phyloP scores from a whole-genome alignment of 306 rosid species.

The Datisca glomerata region DNA sequence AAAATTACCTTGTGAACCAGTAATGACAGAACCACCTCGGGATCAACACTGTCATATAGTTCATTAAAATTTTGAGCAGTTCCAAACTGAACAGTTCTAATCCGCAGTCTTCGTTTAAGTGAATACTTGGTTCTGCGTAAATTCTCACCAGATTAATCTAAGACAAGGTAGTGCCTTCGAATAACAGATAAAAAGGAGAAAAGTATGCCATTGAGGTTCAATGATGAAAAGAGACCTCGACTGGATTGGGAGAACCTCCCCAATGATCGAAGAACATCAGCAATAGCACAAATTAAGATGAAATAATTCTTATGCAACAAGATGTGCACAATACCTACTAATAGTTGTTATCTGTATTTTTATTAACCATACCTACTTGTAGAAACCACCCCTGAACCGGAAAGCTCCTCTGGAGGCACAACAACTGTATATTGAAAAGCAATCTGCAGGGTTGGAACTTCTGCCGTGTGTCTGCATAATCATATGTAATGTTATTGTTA shows the following conservation, averaged over 20 bases:
- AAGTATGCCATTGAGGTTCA: background rate
- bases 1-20: constrained; percentile 79
- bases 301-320: too few relatives aligned
- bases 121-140: constrained; percentile 55
- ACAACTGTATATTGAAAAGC: constrained; percentile 91
- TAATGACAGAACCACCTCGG: constrained; percentile 74
- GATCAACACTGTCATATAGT: constrained; percentile 82
- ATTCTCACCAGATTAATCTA: constrained; percentile 15
- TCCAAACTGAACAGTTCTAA: constrained; percentile 72
- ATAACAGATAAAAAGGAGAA: background rate
- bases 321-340: too few relatives aligned
- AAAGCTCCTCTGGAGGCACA: constrained; percentile 72
- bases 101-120: constrained; percentile 73
- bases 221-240: background rate
- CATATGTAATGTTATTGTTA: too few relatives aligned
- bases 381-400: constrained; percentile 30
- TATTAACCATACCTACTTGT: constrained; percentile 46
- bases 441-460: constrained; percentile 73
- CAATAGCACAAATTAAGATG: too few relatives aligned
- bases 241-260: background rate
- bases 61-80: constrained; percentile 64
- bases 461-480: constrained; percentile 50
- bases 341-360: too few relatives aligned
- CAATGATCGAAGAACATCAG: too few relatives aligned
- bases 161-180: constrained; percentile 11